Conservation (phyloP, 164 flowering plant genomes). For the Hamamelis virginiana region DNA sequence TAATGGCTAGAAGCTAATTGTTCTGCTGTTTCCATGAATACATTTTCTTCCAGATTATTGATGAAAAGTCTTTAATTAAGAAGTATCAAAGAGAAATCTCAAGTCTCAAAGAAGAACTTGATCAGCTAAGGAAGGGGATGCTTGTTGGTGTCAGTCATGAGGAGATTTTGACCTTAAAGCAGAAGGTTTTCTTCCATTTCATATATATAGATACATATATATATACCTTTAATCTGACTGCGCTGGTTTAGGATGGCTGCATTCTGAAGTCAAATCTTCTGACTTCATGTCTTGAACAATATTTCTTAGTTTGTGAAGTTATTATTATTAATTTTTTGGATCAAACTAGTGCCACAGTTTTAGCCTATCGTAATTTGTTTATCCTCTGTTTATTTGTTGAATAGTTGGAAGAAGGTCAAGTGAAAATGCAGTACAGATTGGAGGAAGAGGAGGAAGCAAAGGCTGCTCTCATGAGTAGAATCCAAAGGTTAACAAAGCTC, state of each 20-base stretch:
- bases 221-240: background rate
- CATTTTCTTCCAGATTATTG: slow-evolving; percentile 67
- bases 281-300: background rate
- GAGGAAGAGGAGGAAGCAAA: slow-evolving; percentile 99
- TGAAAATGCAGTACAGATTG: slow-evolving; percentile 94
- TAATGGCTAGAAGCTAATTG: background rate
- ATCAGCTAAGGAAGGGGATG: slow-evolving; percentile 85
- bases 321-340: background rate
- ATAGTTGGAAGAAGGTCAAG: slow-evolving; percentile 97
- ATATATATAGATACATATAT: background rate
- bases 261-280: background rate
- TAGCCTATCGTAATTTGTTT: background rate
- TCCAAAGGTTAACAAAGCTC: slow-evolving; percentile 92
- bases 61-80: slow-evolving; percentile 97
- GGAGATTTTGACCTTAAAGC: slow-evolving; percentile 79
- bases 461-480: slow-evolving; percentile 98
- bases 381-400: slow-evolving; percentile 11
- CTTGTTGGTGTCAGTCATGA: slow-evolving; percentile 78
- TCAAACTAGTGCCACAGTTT: background rate
- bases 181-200: slow-evolving; percentile 57
- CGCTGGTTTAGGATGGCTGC: background rate
- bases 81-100: slow-evolving; percentile 97
- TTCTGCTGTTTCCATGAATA: slow-evolving; percentile 9
- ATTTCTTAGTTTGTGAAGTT: background rate
- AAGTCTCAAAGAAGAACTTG: slow-evolving; percentile 79